phyloP scores from a whole-genome alignment of 768 basidiomycete species.

The Gelatoporia subvermispora region DNA sequence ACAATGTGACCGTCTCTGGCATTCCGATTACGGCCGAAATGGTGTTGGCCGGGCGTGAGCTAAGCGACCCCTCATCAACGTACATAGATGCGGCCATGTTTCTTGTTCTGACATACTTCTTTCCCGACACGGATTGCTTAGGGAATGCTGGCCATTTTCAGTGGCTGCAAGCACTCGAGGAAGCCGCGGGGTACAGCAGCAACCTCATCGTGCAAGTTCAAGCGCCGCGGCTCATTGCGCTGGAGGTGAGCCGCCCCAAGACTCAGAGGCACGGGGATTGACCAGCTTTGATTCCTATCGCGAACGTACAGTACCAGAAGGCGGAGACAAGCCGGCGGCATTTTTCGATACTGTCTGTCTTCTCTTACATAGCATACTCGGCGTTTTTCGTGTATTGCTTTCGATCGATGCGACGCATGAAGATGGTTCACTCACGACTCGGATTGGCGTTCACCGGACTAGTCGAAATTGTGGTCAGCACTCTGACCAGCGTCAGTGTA shows the following conservation, averaged over 20 bases:
- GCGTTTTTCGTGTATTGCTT: constrained; percentile 72
- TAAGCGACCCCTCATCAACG: constrained; percentile 41
- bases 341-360: constrained; percentile 60
- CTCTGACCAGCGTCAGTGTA: constrained; percentile 89
- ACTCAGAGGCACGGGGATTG: too few relatives aligned
- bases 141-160: constrained; percentile 53
- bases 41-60: constrained; percentile 70
- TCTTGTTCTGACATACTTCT: constrained; percentile 79
- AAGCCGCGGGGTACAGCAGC: constrained; percentile 31
- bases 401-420: constrained; percentile 71
- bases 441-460: constrained; percentile 92
- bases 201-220: constrained; percentile 36
- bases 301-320: constrained; percentile 44
- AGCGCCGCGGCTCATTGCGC: constrained; percentile 39
- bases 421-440: constrained; percentile 83
- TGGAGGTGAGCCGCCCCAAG: constrained; percentile 31
- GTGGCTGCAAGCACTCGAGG: constrained; percentile 57
- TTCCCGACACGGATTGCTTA: constrained; percentile 69
- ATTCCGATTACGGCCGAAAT: constrained; percentile 66
- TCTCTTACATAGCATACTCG: constrained; percentile 72
- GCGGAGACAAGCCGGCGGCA: constrained; percentile 40
- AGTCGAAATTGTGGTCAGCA: constrained; percentile 87
- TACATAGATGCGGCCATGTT: constrained; percentile 62
- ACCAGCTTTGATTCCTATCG: too few relatives aligned
- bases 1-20: constrained; percentile 56